Percentiles rank a stretch among this genome's conserved stretches.
Evolutionary conservation across 768 basidiomycete genomes (phyloP).

Genomic region (Coprinopsis sp.): DNA sequence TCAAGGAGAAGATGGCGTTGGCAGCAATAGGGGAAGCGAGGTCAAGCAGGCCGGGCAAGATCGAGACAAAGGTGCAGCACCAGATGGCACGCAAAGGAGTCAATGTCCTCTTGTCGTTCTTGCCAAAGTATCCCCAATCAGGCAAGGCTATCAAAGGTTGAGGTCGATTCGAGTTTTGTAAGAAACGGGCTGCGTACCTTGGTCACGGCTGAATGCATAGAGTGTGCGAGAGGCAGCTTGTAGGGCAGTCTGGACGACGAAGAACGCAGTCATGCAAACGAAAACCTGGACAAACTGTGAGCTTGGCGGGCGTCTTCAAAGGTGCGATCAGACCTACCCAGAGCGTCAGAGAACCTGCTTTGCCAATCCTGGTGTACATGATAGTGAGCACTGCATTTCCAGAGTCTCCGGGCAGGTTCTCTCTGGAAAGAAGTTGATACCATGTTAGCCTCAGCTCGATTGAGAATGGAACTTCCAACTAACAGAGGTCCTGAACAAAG

Average conservation of each 20-base stretch:
- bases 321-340: conserved; percentile 49
- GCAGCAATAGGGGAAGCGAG: conserved; percentile 75
- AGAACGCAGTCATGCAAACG: conserved; percentile 84
- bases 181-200: conserved; percentile 36
- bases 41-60: conserved; percentile 69
- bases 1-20: conserved; percentile 78
- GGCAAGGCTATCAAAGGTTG: conserved; percentile 48
- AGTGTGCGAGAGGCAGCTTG: conserved; percentile 81
- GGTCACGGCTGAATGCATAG: conserved; percentile 81
- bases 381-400: conserved; percentile 76
- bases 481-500: conserved; percentile 77
- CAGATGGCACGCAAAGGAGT: conserved; percentile 80
- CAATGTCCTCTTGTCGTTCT: conserved; percentile 54
- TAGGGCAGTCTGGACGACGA: conserved; percentile 74
- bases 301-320: not conserved
- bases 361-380: conserved; percentile 72
- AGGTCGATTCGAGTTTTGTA: conserved; percentile 1
- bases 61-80: conserved; percentile 60
- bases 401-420: conserved; percentile 67
- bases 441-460: not conserved
- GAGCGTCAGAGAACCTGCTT: conserved; percentile 66
- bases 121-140: conserved; percentile 73
- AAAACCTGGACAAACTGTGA: conserved; percentile 39
- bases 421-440: conserved; percentile 30
- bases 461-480: conserved; percentile 18